These are phyloP conservation scores for Penicillium mononematosum DNA, from an alignment of 495 filamentous ascomycete genomes.

Conservation along the genomic window DNA sequence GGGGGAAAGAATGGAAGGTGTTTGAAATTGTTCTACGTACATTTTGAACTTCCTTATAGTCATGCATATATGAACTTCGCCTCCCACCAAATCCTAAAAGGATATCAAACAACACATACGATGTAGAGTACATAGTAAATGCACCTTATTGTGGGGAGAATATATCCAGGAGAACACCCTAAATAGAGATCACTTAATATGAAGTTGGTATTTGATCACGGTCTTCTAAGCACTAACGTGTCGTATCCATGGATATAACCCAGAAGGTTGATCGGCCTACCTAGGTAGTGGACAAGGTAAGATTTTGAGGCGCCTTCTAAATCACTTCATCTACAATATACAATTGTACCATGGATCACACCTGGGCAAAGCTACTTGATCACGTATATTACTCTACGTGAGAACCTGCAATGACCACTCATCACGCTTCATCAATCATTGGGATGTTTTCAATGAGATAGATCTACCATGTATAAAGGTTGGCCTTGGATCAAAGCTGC, in stretches of 20 bases:
- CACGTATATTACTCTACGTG: not conserved
- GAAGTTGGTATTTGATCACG: too few relatives aligned
- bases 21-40: not conserved
- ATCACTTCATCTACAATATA: not conserved
- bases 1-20: not conserved
- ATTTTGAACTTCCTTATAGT: not conserved
- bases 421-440: constrained; percentile 15
- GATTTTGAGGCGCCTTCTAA: not conserved
- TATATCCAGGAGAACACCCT: too few relatives aligned
- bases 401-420: not conserved
- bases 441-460: constrained; percentile 8
- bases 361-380: not conserved
- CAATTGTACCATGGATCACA: not conserved
- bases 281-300: too few relatives aligned
- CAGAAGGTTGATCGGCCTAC: not conserved
- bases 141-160: too few relatives aligned
- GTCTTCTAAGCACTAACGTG: too few relatives aligned
- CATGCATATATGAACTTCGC: not conserved
- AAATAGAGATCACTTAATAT: too few relatives aligned
- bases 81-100: not conserved
- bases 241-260: too few relatives aligned
- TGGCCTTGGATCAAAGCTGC: not conserved
- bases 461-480: constrained; percentile 2
- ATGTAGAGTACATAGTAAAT: not conserved
- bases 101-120: not conserved